These are phyloP conservation scores for Geoglossum glabrum DNA, from an alignment of 495 filamentous ascomycete species.

Conservation along the genomic window DNA sequence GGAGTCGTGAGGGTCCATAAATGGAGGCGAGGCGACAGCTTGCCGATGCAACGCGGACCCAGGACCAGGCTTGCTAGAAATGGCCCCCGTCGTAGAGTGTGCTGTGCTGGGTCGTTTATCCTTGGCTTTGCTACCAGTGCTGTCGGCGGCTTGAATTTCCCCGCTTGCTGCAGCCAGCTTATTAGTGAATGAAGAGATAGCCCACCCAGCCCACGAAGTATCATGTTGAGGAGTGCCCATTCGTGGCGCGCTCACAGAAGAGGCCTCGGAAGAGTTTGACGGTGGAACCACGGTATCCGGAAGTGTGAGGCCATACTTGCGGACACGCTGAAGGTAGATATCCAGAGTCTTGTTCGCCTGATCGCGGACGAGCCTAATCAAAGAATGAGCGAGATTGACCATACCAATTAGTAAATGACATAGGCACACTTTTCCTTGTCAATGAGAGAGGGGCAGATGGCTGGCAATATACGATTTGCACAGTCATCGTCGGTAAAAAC, in stretches of 20 bases:
- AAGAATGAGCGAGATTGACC: neutral
- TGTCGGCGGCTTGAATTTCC: constrained; percentile 46
- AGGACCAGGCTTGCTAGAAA: constrained; percentile 18
- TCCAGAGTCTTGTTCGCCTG: constrained; percentile 85
- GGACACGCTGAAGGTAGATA: constrained; percentile 65
- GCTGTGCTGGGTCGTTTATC: constrained; percentile 25
- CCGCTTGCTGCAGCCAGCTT: constrained; percentile 68
- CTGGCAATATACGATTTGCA: constrained; percentile 60
- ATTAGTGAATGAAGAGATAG: constrained; percentile 96
- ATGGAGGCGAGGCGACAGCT: constrained; percentile 26
- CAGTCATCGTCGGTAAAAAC: constrained; percentile 82
- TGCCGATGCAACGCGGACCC: constrained; percentile 33
- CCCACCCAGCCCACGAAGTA: constrained; percentile 84
- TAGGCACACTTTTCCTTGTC: constrained; percentile 62
- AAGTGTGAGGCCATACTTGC: constrained; percentile 54
- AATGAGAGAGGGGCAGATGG: constrained; percentile 57
- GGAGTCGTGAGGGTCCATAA: constrained; percentile 1
- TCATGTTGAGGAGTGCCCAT: constrained; percentile 59
- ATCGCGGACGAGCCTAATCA: constrained; percentile 48
- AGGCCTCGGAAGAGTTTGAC: constrained; percentile 15
- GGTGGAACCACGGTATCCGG: constrained; percentile 56
- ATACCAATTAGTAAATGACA: neutral
- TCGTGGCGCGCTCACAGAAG: constrained; percentile 28
- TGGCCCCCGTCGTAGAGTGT: constrained; percentile 16
- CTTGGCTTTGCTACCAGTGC: constrained; percentile 17